These are phyloP conservation scores for Pelargonium australe DNA, from an alignment of 441 rosid genomes.

Conservation along the genomic window DNA sequence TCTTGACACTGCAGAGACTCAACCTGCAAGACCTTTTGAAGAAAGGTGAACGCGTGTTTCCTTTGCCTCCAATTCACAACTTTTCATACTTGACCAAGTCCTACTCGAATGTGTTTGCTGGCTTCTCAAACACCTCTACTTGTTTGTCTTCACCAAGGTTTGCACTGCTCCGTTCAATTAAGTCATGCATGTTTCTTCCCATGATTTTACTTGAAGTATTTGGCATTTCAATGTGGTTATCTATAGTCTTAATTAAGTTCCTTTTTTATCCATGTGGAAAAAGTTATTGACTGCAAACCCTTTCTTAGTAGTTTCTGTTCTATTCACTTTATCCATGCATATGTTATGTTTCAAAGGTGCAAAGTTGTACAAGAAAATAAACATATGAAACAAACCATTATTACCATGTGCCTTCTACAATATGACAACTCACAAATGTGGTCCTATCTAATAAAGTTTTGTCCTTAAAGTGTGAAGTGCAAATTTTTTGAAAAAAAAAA, in stretches of 20 bases:
- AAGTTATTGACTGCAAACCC: no score
- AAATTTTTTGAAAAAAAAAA: no score
- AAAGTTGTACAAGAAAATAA: no score
- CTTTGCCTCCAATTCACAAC: constrained; percentile 58
- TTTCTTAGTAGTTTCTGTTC: no score
- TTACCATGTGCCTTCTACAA: no score
- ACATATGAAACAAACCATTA: no score
- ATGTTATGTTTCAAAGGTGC: no score
- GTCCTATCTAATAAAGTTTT: no score
- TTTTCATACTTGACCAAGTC: constrained; percentile 78
- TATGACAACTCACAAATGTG: no score
- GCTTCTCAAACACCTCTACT: constrained; percentile 40
- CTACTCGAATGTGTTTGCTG: constrained; percentile 72
- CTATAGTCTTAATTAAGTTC: background rate
- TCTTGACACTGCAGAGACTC: constrained; percentile 75
- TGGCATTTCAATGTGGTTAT: background rate
- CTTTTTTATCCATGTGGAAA: no score
- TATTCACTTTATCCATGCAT: no score
- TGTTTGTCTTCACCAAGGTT: constrained; percentile 47
- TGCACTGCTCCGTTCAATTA: background rate
- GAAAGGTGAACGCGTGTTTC: constrained; percentile 64
- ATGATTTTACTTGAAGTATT: background rate
- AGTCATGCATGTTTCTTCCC: background rate
- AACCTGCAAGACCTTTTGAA: constrained; percentile 60
- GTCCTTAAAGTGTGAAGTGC: no score